Percentiles rank a stretch among this genome's conserved stretches.
These are phyloP conservation scores for Aspergillus spinulosporus DNA, from an alignment of 2,329 filamentous ascomycete genomes.

Conservation along the genomic window DNA sequence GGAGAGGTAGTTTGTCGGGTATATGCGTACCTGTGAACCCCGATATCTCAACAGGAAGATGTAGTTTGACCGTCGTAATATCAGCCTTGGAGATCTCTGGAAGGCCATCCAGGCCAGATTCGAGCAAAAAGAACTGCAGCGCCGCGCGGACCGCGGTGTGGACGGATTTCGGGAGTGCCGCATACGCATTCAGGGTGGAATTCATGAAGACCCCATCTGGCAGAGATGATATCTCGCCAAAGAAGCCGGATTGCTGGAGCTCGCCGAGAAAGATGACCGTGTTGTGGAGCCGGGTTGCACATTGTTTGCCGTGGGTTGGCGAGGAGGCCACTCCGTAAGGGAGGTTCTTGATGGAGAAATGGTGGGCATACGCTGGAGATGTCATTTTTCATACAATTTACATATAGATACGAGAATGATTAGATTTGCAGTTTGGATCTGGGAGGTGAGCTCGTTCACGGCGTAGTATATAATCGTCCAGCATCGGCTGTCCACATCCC, in stretches of 20 bases:
- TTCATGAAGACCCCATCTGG: slow-evolving; percentile 33
- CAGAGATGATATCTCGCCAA: slow-evolving; percentile 25
- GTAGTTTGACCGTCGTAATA: slow-evolving; percentile 48
- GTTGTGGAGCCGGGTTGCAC: slow-evolving; percentile 54
- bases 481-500: too few species aligned
- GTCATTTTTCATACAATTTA: slow-evolving; percentile 18
- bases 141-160: slow-evolving; percentile 44
- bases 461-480: too few species aligned
- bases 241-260: slow-evolving; percentile 37
- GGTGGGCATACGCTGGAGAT: slow-evolving; percentile 23
- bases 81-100: slow-evolving; percentile 23
- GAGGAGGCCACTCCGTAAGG: slow-evolving; percentile 56
- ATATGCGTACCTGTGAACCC: slow-evolving; percentile 61
- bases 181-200: slow-evolving; percentile 52
- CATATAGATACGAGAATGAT: too few species aligned
- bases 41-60: slow-evolving; percentile 57
- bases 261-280: slow-evolving; percentile 55
- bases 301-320: slow-evolving; percentile 39
- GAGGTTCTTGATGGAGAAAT: slow-evolving; percentile 55
- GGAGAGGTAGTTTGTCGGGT: slow-evolving; percentile 28
- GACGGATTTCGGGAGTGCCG: slow-evolving; percentile 44
- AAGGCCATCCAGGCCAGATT: slow-evolving; percentile 9
- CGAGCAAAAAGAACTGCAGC: slow-evolving; percentile 31
- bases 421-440: too few species aligned
- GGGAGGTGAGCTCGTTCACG: too few species aligned